Percentiles rank a stretch among this genome's conserved stretches.
phyloP scores from a whole-genome alignment of 306 rosid species.

The Cajanus cajan region DNA sequence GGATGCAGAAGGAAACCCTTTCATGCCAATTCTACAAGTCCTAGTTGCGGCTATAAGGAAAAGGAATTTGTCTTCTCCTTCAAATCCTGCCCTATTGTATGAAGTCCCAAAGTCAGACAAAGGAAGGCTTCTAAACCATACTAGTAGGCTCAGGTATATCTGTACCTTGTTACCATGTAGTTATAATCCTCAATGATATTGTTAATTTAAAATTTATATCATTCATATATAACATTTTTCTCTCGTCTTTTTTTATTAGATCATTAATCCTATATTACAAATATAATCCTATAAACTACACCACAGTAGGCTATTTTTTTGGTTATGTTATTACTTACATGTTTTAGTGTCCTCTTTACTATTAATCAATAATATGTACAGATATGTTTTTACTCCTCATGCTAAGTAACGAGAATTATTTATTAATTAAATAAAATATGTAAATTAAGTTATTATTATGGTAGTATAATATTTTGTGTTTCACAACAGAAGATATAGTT shows the following conservation, averaged over 20 bases:
- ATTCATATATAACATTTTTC: too few species aligned
- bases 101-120: constrained; percentile 38
- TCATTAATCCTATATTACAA: too few species aligned
- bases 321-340: too few species aligned
- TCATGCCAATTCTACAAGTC: constrained; percentile 47
- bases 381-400: too few species aligned
- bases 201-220: background rate
- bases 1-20: constrained; percentile 36
- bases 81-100: constrained; percentile 37
- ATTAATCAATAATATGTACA: too few species aligned
- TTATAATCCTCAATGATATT: background rate
- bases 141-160: constrained; percentile 43
- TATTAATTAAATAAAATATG: background rate
- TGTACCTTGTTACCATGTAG: background rate
- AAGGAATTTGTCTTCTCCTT: constrained; percentile 38
- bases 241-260: too few species aligned
- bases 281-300: too few species aligned
- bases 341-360: too few species aligned
- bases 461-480: background rate
- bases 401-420: too few species aligned
- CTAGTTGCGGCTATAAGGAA: constrained; percentile 49
- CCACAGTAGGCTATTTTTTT: too few species aligned
- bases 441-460: background rate
- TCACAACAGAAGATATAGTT: background rate
- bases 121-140: constrained; percentile 42